phyloP scores from a whole-genome alignment of 495 filamentous ascomycete genomes.

The Aspergillus affinis region DNA sequence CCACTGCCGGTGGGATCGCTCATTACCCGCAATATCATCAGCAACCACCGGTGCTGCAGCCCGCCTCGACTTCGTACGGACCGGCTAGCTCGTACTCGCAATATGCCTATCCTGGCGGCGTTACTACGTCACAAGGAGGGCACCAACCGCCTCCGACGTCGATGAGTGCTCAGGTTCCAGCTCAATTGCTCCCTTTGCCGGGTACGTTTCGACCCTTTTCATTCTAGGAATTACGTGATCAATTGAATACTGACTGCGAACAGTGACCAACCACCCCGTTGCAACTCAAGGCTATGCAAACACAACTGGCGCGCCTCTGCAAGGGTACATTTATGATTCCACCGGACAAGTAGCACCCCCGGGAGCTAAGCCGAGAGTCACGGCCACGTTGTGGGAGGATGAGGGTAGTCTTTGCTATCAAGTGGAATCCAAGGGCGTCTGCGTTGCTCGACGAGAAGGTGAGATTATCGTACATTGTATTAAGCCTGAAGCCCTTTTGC shows the following conservation, averaged over 20 bases:
- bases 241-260: conserved; percentile 17
- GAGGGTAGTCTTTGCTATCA: conserved; percentile 98
- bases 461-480: not conserved
- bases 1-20: conserved; percentile 70
- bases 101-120: conserved; percentile 72
- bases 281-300: conserved; percentile 48
- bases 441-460: conserved; percentile 94
- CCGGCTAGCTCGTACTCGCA: conserved; percentile 63
- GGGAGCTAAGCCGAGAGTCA: conserved; percentile 98
- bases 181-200: conserved; percentile 68
- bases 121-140: conserved; percentile 70
- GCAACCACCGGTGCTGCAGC: conserved; percentile 80
- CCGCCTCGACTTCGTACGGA: conserved; percentile 70
- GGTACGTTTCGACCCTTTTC: conserved; percentile 35
- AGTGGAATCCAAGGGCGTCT: conserved; percentile 94
- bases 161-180: conserved; percentile 56
- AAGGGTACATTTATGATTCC: conserved; percentile 67
- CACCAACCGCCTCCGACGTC: conserved; percentile 68
- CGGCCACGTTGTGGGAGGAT: conserved; percentile 97
- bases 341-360: conserved; percentile 92
- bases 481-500: not conserved
- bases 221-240: not conserved
- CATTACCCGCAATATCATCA: conserved; percentile 71
- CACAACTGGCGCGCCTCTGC: conserved; percentile 50
- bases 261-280: conserved; percentile 48